These are phyloP conservation scores for Colletotrichum sp. DNA, from an alignment of 2,329 filamentous ascomycete genomes.

Conservation along the genomic window DNA sequence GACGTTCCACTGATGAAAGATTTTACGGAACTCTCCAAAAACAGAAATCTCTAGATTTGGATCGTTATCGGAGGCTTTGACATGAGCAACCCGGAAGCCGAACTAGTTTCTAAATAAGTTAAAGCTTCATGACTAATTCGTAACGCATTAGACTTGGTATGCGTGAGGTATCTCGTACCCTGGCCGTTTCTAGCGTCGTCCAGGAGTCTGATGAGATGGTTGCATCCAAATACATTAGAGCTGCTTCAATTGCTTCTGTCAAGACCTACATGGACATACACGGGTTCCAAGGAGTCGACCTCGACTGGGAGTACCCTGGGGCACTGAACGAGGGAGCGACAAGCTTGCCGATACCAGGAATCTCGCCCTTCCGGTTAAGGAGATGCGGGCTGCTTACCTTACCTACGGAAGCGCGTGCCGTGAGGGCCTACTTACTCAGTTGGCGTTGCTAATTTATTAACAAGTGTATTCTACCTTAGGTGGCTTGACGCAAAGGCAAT, in stretches of 20 bases:
- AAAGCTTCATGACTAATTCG: too few species aligned
- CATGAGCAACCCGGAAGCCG: not conserved
- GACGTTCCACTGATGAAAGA: constrained; percentile 26
- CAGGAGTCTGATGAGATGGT: not conserved
- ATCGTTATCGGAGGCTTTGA: not conserved
- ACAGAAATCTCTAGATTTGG: not conserved
- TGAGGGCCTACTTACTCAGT: accelerated
- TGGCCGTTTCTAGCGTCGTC: accelerated
- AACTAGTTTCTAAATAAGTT: too few species aligned
- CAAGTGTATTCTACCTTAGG: not conserved
- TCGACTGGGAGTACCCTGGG: not conserved
- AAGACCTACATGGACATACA: not conserved
- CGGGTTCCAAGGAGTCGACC: not conserved
- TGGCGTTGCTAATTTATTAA: not conserved
- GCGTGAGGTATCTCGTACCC: accelerated
- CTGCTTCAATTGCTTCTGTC: not conserved
- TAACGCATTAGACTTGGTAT: not conserved
- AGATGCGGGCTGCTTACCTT: not conserved
- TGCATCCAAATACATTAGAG: not conserved
- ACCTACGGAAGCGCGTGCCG: not conserved
- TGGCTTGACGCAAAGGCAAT: not conserved
- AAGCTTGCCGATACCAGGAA: not conserved
- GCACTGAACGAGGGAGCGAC: not conserved
- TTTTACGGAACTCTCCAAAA: constrained; percentile 22
- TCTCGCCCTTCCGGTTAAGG: not conserved